Percentiles rank a stretch among this genome's conserved stretches.
These are phyloP conservation scores for Argentina anserina DNA, from an alignment of 306 rosid species.

Conservation along the genomic window DNA sequence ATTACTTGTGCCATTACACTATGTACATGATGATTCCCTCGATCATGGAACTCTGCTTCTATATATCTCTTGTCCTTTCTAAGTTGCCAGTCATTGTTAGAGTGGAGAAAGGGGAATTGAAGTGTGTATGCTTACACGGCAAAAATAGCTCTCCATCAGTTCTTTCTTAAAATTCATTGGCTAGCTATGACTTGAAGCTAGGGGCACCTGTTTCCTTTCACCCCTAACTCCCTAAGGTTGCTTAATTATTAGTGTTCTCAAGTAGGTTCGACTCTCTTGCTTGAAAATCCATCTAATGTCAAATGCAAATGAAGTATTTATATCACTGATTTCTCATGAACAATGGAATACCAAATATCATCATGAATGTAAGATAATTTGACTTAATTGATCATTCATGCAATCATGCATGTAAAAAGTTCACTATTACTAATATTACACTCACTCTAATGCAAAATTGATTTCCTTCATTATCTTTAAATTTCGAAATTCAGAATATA, in stretches of 20 bases:
- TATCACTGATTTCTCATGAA: not conserved
- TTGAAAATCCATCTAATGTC: not conserved
- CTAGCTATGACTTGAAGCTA: conserved; percentile 5
- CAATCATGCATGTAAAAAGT: too few relatives aligned
- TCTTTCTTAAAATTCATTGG: not conserved
- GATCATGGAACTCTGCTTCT: not conserved
- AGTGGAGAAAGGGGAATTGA: not conserved
- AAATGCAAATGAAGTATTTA: too few relatives aligned
- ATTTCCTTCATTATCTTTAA: too few relatives aligned
- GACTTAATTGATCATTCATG: too few relatives aligned
- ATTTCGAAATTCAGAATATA: too few relatives aligned
- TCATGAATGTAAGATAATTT: not conserved
- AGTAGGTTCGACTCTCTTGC: not conserved
- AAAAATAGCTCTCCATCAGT: not conserved
- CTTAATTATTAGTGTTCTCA: not conserved
- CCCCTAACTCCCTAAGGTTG: not conserved
- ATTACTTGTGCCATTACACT: not conserved
- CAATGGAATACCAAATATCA: not conserved
- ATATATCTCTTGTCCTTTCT: not conserved
- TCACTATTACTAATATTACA: too few relatives aligned
- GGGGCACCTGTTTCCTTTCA: not conserved
- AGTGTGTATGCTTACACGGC: not conserved
- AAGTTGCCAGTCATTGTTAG: not conserved
- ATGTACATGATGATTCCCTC: not conserved
- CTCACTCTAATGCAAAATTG: too few relatives aligned